A percentile compares a stretch with the other conserved stretches of the same genome.
These are phyloP conservation scores for Neurospora sp. DNA, from an alignment of 495 filamentous ascomycete species.

Conservation along the genomic window DNA sequence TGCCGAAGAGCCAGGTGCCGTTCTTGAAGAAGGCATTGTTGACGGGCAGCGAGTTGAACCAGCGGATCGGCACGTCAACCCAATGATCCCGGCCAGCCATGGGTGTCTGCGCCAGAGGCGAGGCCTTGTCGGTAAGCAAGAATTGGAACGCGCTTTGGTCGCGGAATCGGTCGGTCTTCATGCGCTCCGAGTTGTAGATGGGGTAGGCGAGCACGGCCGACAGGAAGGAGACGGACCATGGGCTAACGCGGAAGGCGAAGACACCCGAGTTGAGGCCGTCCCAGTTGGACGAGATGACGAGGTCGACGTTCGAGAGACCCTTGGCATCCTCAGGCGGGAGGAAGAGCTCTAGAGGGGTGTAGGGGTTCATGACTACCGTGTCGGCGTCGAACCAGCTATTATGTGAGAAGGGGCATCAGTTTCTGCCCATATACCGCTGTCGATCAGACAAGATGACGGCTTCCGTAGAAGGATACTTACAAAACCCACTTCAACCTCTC, in stretches of 20 bases:
- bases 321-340: slow-evolving; percentile 31
- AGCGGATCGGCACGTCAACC: slow-evolving; percentile 19
- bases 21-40: slow-evolving; percentile 18
- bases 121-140: slow-evolving; percentile 7
- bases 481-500: slow-evolving; percentile 42
- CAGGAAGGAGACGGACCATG: slow-evolving; percentile 41
- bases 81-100: slow-evolving; percentile 15
- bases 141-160: slow-evolving; percentile 22
- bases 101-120: slow-evolving; percentile 9
- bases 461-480: slow-evolving; percentile 14
- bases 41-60: slow-evolving; percentile 22
- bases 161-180: slow-evolving; percentile 21
- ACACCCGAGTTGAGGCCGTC: slow-evolving; percentile 48
- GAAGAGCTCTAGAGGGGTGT: slow-evolving; percentile 42
- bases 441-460: neutral
- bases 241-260: slow-evolving; percentile 39
- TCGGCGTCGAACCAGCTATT: slow-evolving; percentile 42
- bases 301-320: slow-evolving; percentile 29
- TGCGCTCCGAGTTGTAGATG: slow-evolving; percentile 27
- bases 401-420: neutral
- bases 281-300: slow-evolving; percentile 40
- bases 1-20: slow-evolving; percentile 16
- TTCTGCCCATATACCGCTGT: neutral
- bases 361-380: slow-evolving; percentile 41
- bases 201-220: slow-evolving; percentile 34